Conservation (phyloP, 768 basidiomycete genomes). For the Rhodosporidiobolus odoratus region DNA sequence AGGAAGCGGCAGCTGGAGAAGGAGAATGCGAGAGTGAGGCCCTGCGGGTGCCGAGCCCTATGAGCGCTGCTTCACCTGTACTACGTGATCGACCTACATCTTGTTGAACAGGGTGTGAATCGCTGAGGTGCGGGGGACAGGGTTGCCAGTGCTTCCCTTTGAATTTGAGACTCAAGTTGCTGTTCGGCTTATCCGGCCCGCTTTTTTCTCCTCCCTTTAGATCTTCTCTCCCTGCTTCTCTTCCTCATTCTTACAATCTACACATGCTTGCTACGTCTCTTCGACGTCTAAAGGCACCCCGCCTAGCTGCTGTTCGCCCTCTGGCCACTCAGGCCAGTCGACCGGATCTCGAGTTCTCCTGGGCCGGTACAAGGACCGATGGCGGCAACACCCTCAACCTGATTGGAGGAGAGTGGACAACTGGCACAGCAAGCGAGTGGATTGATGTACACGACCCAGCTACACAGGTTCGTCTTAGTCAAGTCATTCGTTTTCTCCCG, state of each 20-base stretch:
- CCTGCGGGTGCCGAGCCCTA: too few species aligned
- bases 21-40: too few species aligned
- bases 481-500: too few species aligned
- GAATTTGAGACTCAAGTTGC: too few species aligned
- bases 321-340: not conserved
- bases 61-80: too few species aligned
- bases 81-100: too few species aligned
- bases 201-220: too few species aligned
- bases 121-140: too few species aligned
- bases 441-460: constrained; percentile 11
- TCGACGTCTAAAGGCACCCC: not conserved
- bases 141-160: too few species aligned
- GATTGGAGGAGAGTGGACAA: constrained; percentile 18
- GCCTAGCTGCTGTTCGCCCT: not conserved
- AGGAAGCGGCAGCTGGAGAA: too few species aligned
- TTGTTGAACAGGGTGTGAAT: too few species aligned
- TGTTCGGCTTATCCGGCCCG: not conserved
- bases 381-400: constrained; percentile 11
- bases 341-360: not conserved
- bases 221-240: not conserved
- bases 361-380: not conserved
- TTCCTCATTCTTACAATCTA: not conserved
- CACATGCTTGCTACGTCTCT: not conserved
- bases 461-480: not conserved
- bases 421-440: constrained; percentile 2